Evolutionary conservation across 345 rosid species (phyloP).

Genomic region (Raphanus sativus): DNA sequence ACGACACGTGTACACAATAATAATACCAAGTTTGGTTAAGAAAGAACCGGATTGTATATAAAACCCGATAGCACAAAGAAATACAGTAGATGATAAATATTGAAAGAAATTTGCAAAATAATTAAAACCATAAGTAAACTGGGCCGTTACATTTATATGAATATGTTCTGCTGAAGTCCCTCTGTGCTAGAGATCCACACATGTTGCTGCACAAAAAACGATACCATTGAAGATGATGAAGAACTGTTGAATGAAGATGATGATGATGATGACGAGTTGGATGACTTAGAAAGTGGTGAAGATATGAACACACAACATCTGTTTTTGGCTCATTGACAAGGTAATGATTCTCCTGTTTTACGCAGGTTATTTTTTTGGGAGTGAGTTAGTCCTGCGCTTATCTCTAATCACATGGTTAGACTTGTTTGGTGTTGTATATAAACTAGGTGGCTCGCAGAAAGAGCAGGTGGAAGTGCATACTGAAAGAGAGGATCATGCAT

Average conservation of each 20-base stretch:
- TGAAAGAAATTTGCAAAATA: no score
- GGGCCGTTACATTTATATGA: no score
- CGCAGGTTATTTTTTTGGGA: no score
- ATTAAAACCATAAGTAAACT: no score
- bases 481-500: constrained; percentile 97
- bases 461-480: constrained; percentile 89
- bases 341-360: constrained; percentile 33
- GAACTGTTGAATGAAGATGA: constrained; percentile 92
- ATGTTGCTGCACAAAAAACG: constrained; percentile 60
- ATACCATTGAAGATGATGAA: constrained; percentile 69
- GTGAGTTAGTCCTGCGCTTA: no score
- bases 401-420: background rate
- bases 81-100: no score
- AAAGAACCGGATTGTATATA: no score
- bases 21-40: no score
- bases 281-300: constrained; percentile 81
- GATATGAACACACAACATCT: constrained; percentile 91
- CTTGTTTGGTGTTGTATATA: constrained; percentile 17
- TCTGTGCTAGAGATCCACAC: constrained; percentile 66
- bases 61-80: no score
- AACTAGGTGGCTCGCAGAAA: constrained; percentile 86
- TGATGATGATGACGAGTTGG: constrained; percentile 72
- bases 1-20: no score
- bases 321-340: constrained; percentile 98
- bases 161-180: constrained; percentile 12